Base-by-base conservation (phyloP, 176 grass and related monocot species). In the Microstegium vimineum region DNA sequence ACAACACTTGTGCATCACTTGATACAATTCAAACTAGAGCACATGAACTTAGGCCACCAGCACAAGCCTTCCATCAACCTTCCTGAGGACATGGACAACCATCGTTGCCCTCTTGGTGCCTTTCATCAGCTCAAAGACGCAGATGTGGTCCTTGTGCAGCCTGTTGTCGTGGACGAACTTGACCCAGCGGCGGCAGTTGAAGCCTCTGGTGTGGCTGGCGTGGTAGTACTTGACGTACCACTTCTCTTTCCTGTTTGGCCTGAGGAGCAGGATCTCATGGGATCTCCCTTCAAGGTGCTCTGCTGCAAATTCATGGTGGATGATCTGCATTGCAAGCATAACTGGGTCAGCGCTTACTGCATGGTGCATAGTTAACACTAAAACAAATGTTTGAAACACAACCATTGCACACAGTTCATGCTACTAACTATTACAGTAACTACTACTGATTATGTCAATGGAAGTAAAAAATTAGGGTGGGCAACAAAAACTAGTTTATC, bases 41-140 rank as follows among this genome's bases (percentile, higher is more conserved):
- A 20, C 36, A 56, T 16, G 27, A 69, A n/a, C 82, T 54, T 84
- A 84, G 35, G 45, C 12, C 47, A 60, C 17, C 35, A 84, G 36
- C 8, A 77, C 49, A 32, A 84, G 8, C 26, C 35, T 40, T 28
- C 74, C n/a, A n/a, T 69, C 37, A 45, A 60, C 12, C 63, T 84
- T 84, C 33, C 12, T 59, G 36, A 70, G 22, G 49, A 84, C 63
- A 77, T 85, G 83, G 36, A 77, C 74, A 22, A 67, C 38, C 83
- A 85, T 77, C 0, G 83, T 85, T 0, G 36, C 15, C 28, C 5
- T 76, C 74, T 13, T 84, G 0, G 71, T 43, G 22, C 66, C 22
- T 43, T 46, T 80, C 26, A 60, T 82, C 71, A 91, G 34, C 85
- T 91, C 89, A 5, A 88, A 88, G 32, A 77, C 3, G 30, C 90